These are phyloP conservation scores for Crithidia expoeki DNA, from an alignment of 208 protist genomes.

Conservation along the genomic window DNA sequence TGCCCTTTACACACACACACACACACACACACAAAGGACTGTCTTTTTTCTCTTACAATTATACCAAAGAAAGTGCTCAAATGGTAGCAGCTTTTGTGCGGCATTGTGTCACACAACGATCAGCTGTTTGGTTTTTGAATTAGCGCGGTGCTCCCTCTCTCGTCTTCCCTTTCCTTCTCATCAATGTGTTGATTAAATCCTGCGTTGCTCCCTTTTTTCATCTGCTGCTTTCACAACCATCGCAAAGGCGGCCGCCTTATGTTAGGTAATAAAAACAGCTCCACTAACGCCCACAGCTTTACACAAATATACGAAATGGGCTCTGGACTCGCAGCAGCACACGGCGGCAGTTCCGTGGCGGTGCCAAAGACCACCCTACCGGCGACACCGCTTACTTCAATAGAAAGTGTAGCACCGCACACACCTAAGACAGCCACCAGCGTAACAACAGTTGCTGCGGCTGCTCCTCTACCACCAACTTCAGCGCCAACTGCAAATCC, in stretches of 20 bases:
- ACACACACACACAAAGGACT: too few species aligned
- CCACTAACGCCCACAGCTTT: background rate
- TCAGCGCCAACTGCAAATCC: constrained; percentile 24
- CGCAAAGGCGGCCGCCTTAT: background rate
- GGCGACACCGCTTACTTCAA: constrained; percentile 4
- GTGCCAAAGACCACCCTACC: background rate
- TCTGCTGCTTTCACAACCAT: background rate
- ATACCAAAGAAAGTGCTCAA: too few species aligned
- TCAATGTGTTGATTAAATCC: too few species aligned
- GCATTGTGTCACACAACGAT: too few species aligned
- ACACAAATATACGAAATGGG: constrained; percentile 12
- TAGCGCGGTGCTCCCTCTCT: too few species aligned
- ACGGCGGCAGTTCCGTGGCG: background rate
- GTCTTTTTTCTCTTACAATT: too few species aligned
- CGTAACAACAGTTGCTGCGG: background rate
- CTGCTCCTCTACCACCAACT: constrained; percentile 20
- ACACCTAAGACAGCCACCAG: background rate
- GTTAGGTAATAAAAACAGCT: background rate
- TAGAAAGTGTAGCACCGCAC: constrained; percentile 10
- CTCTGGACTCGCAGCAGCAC: constrained; percentile 1
- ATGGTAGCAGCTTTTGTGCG: too few species aligned
- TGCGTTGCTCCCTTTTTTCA: background rate
- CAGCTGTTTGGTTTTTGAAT: too few species aligned
- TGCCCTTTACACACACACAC: too few species aligned
- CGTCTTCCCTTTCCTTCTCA: background rate